Evolutionary conservation across 2,329 filamentous ascomycete species (phyloP).

Genomic region (Aspergillus japonicus): DNA sequence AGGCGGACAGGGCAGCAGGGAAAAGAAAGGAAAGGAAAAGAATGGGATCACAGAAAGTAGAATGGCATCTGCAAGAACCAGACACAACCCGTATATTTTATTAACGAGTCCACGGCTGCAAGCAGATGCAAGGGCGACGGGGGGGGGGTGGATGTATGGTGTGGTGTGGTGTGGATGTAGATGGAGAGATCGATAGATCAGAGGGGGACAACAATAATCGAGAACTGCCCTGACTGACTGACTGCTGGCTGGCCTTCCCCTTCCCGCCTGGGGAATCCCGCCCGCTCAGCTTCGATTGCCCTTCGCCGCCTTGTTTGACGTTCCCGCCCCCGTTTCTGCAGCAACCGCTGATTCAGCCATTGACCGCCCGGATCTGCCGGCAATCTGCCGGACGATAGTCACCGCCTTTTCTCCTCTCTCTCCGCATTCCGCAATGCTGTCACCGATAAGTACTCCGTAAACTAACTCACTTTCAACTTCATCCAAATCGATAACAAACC

Average conservation of each 20-base stretch:
- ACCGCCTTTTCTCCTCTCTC: conserved; percentile 21
- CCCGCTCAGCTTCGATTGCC: conserved; percentile 15
- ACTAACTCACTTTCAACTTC: neutral
- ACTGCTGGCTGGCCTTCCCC: neutral
- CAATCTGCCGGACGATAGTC: conserved; percentile 28
- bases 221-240: neutral
- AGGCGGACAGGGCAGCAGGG: conserved; percentile 4
- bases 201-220: conserved; percentile 11
- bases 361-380: conserved; percentile 21
- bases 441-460: neutral
- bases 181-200: conserved; percentile 3
- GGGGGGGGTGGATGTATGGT: neutral
- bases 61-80: conserved; percentile 21
- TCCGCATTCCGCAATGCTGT: neutral
- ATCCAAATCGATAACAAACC: neutral
- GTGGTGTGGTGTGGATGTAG: neutral
- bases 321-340: conserved; percentile 29
- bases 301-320: conserved; percentile 29
- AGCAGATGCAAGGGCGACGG: conserved; percentile 21
- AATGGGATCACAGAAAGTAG: conserved; percentile 13
- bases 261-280: conserved; percentile 5
- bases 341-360: conserved; percentile 37
- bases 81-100: conserved; percentile 21
- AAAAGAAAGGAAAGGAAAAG: conserved; percentile 18
- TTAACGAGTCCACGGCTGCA: conserved; percentile 16